Percentiles rank a stretch among this genome's conserved stretches.
Evolutionary conservation across 164 flowering plant species (phyloP).

Genomic region (Piper betle): DNA sequence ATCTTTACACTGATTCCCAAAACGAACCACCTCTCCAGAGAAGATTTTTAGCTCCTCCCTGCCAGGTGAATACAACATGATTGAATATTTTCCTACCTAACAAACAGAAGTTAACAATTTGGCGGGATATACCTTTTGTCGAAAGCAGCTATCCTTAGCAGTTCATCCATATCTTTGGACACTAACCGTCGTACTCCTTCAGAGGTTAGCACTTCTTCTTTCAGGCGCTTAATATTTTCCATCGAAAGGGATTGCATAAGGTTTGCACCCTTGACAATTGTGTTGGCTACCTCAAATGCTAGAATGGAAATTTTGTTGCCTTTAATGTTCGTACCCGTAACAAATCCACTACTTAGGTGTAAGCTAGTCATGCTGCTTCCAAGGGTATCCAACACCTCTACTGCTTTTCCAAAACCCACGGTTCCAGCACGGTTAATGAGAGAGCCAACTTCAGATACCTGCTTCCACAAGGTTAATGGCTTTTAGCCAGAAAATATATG

Average conservation of each 20-base stretch:
- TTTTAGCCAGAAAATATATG: not conserved
- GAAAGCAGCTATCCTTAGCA: constrained; percentile 68
- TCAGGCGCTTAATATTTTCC: constrained; percentile 56
- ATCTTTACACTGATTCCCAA: constrained; percentile 94
- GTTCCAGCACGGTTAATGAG: constrained; percentile 77
- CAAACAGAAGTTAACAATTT: not conserved
- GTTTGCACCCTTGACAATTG: constrained; percentile 74
- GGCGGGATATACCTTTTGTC: constrained; percentile 75
- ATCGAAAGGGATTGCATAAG: constrained; percentile 74
- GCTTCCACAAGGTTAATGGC: constrained; percentile 2
- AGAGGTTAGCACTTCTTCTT: constrained; percentile 65
- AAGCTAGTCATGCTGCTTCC: constrained; percentile 86
- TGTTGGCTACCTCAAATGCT: constrained; percentile 90
- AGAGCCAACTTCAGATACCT: constrained; percentile 75
- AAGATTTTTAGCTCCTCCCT: constrained; percentile 80
- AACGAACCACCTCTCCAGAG: constrained; percentile 77
- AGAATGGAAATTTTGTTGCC: constrained; percentile 69
- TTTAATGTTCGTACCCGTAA: constrained; percentile 50
- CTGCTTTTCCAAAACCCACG: constrained; percentile 77
- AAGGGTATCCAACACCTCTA: constrained; percentile 81
- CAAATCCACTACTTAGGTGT: constrained; percentile 56
- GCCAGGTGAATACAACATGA: constrained; percentile 9
- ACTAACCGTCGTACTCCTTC: constrained; percentile 69
- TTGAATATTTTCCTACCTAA: not conserved
- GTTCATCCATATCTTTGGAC: constrained; percentile 67